phyloP scores from a whole-genome alignment of 257 asterid genomes.

The Catharanthus roseus region DNA sequence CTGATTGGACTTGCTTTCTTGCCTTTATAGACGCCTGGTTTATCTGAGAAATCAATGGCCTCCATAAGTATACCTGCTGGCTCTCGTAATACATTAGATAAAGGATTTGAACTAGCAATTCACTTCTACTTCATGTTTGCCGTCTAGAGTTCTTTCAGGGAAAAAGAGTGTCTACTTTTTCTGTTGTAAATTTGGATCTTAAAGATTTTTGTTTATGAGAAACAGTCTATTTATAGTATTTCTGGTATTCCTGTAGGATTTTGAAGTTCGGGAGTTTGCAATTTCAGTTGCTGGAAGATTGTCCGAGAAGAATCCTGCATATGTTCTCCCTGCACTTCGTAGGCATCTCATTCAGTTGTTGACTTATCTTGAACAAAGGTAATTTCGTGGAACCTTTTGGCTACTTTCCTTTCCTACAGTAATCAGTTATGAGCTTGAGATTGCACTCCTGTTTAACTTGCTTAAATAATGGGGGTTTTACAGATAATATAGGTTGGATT shows the following conservation, averaged over 20 bases:
- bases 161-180: neutral
- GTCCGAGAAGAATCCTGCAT: slow-evolving; percentile 98
- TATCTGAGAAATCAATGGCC: neutral
- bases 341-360: slow-evolving; percentile 95
- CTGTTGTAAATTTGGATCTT: neutral
- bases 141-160: neutral
- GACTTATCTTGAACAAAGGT: slow-evolving; percentile 96
- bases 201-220: neutral
- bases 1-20: neutral
- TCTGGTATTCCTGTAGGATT: slow-evolving; percentile 44
- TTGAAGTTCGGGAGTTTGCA: slow-evolving; percentile 84
- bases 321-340: slow-evolving; percentile 98
- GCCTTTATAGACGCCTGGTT: neutral
- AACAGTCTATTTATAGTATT: neutral
- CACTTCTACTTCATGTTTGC: neutral
- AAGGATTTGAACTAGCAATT: neutral
- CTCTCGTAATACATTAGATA: neutral
- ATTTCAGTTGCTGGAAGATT: slow-evolving; percentile 95
- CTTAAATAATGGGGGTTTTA: neutral
- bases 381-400: slow-evolving; percentile 8
- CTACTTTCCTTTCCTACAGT: neutral
- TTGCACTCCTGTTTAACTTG: neutral
- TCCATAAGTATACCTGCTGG: neutral
- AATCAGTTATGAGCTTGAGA: neutral
- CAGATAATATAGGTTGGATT: neutral